Conservation (phyloP, 164 flowering plant genomes). For the Sedum album region DNA sequence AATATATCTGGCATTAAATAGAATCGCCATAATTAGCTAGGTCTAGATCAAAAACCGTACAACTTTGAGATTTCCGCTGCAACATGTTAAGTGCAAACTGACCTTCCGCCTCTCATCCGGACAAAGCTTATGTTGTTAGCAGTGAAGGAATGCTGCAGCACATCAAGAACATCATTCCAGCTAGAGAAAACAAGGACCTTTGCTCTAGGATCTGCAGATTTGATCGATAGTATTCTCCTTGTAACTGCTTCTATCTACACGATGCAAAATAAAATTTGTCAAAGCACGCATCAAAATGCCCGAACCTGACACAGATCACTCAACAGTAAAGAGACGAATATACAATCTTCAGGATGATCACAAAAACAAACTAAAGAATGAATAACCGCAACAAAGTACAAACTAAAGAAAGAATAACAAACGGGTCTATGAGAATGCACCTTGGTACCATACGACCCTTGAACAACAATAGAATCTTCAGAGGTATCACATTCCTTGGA, state of each 20-base stretch:
- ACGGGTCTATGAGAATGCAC: constrained; percentile 22
- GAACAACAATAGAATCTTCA: constrained; percentile 53
- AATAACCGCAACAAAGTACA: neutral
- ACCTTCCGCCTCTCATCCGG: constrained; percentile 99
- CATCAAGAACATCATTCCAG: constrained; percentile 96
- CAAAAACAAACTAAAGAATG: neutral
- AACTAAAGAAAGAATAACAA: neutral
- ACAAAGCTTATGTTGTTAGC: constrained; percentile 50
- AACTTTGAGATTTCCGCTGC: neutral
- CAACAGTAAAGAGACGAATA: too few relatives aligned
- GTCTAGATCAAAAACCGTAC: neutral
- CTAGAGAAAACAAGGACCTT: constrained; percentile 90
- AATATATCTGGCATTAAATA: neutral
- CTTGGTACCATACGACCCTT: constrained; percentile 97
- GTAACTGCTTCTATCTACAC: constrained; percentile 79
- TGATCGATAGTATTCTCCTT: constrained; percentile 78
- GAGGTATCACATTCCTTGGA: constrained; percentile 23
- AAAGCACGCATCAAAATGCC: too few relatives aligned
- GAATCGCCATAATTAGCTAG: neutral
- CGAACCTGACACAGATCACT: too few relatives aligned
- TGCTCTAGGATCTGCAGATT: constrained; percentile 51
- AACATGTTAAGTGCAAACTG: neutral
- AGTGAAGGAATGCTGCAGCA: constrained; percentile 69
- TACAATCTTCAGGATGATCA: too few relatives aligned
- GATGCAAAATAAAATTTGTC: neutral